Evolutionary conservation across 495 filamentous ascomycete genomes (phyloP).

Genomic region (Zalerion maritima): DNA sequence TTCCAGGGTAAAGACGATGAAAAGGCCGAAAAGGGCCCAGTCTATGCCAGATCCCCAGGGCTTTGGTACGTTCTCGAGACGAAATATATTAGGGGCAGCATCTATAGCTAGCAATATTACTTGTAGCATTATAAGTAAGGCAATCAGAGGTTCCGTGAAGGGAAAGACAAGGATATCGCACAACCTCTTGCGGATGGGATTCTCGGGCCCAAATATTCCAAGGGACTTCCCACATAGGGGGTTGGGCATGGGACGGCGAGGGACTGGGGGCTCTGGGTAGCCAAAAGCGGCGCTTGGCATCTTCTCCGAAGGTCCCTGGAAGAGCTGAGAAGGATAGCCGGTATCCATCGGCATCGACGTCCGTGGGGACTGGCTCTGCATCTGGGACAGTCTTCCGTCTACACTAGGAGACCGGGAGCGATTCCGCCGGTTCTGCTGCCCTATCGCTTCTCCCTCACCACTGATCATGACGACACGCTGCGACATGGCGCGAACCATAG

Average conservation of each 20-base stretch:
- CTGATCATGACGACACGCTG: constrained; percentile 95
- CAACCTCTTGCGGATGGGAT: constrained; percentile 53
- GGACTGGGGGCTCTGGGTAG: constrained; percentile 10
- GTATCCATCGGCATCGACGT: constrained; percentile 40
- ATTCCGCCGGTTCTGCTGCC: constrained; percentile 56
- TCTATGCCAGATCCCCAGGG: constrained; percentile 66
- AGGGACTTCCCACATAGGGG: constrained; percentile 81
- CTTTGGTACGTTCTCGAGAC: constrained; percentile 23
- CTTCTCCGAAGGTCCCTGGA: constrained; percentile 31
- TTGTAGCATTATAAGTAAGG: constrained; percentile 78
- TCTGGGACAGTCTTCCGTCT: constrained; percentile 19
- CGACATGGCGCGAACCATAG: constrained; percentile 91
- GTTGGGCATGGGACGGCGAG: constrained; percentile 43
- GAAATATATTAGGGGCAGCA: constrained; percentile 51
- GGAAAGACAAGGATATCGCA: constrained; percentile 85
- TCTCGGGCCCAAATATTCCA: constrained; percentile 68
- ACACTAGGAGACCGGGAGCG: constrained; percentile 37
- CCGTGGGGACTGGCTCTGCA: constrained; percentile 15
- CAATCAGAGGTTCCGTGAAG: constrained; percentile 71
- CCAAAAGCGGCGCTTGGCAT: constrained; percentile 24
- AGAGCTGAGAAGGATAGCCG: constrained; percentile 29
- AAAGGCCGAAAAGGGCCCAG: constrained; percentile 66
- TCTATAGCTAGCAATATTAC: constrained; percentile 76
- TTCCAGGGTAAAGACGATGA: constrained; percentile 84
- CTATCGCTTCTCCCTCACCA: constrained; percentile 64